Base-by-base conservation (phyloP, 345 rosid genomes). In the Heritiera littoralis region DNA sequence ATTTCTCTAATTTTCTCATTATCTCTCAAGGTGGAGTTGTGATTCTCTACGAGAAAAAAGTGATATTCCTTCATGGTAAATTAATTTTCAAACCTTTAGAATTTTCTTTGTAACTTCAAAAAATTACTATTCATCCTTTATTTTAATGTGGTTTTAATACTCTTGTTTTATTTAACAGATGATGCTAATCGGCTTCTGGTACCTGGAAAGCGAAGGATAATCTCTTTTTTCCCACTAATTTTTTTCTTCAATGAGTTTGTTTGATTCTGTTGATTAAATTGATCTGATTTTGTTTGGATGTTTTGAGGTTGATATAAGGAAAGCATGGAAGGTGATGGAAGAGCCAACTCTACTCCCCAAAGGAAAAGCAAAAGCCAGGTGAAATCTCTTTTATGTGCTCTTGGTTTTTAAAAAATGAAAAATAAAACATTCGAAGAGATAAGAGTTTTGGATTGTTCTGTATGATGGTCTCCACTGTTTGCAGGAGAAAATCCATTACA, bases 31-130 rank as follows among this genome's bases (percentile, higher is more conserved):
- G 98, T 77, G 98, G 98, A 54, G 97, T 96, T 48, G 98, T 92
- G 52, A 94, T 94, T 77, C 95, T 96, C n/a, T 96, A 91, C 20
- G 94, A 96, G 84, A 84, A 90, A 81, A 93, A 94, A 90, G 98
- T 96, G 84, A 91, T 90, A 80, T 89, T 96, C 40, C 91, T 94
- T 14, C 90, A 85, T 11, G 99, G 98, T 96, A 87, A 79, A 4
- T 60, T 4, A 77, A 66, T 32, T 77, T 64, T 23, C 28, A 23
- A 23, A 23, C 28, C 28, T 23, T 23, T 23, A 0, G 28, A 23
- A 23, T 23, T 23, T 23, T 23, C 28, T 23, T 23, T 23, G 28
- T 23, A 23, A 23, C 28, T 23, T 23, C 28, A 13, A 1, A 12
- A 55, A 4, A 35, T 14, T 77, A 13, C 17, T 18, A n/a, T 65